Conservation (phyloP, 805 yeast genomes). For the Maudiozyma pseudohumilis region DNA sequence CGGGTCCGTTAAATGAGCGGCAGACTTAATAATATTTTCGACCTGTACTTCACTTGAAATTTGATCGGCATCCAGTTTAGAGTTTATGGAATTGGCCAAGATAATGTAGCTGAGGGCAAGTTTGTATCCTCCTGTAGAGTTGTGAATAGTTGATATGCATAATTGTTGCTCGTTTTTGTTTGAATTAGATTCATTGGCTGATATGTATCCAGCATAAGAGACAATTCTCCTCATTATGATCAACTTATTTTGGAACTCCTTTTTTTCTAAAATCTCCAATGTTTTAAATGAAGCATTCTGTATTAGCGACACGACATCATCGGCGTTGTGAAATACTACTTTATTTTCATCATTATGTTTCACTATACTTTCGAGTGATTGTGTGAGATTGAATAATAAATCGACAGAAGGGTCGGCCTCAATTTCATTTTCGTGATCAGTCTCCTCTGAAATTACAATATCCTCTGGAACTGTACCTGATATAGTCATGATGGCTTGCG, state of each 20-base stretch:
- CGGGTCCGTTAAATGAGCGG: slow-evolving; percentile 21
- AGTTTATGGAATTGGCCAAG: slow-evolving; percentile 21
- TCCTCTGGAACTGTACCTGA: slow-evolving; percentile 10
- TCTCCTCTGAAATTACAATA: slow-evolving; percentile 2
- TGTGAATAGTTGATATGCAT: slow-evolving; percentile 10
- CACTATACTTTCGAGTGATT: slow-evolving; percentile 15
- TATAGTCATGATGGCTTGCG: slow-evolving; percentile 7
- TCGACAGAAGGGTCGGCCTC: slow-evolving; percentile 20
- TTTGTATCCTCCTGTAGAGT: slow-evolving; percentile 14
- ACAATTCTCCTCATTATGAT: slow-evolving; percentile 26
- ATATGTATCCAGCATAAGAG: slow-evolving; percentile 20
- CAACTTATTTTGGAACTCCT: slow-evolving; percentile 20
- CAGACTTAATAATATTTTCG: slow-evolving; percentile 9
- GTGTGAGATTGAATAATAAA: slow-evolving; percentile 12
- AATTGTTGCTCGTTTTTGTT: slow-evolving; percentile 15
- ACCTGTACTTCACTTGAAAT: slow-evolving; percentile 10
- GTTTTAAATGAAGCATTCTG: slow-evolving; percentile 14
- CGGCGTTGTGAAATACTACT: slow-evolving; percentile 8
- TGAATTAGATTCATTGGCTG: slow-evolving; percentile 16
- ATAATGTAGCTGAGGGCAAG: slow-evolving; percentile 19
- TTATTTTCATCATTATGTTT: slow-evolving; percentile 7
- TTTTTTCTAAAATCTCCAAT: slow-evolving; percentile 10
- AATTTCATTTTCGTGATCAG: slow-evolving; percentile 9
- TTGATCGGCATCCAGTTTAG: slow-evolving; percentile 15
- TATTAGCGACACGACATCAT: slow-evolving; percentile 4